A percentile compares a stretch with the other conserved stretches of the same genome.
Conservation (phyloP, 352 stramenopile species). For the Paralagenidium karlingii region DNA sequence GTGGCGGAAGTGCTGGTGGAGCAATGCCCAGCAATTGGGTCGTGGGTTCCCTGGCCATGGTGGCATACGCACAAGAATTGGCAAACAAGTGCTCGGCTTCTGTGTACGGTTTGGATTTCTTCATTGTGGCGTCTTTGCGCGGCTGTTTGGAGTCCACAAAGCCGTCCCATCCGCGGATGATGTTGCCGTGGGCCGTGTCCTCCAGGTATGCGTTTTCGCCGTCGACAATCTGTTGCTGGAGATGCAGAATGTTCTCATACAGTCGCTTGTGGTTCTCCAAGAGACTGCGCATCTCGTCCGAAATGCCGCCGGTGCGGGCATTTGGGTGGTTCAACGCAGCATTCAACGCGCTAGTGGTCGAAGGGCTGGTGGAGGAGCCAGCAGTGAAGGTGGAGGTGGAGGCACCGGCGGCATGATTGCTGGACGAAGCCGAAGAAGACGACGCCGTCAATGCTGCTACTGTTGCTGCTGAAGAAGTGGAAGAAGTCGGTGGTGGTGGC, state of each 20-base stretch:
- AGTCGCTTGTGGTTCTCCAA: conserved; percentile 54
- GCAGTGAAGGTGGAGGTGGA: too few relatives aligned
- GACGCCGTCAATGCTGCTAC: too few relatives aligned
- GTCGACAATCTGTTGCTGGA: conserved; percentile 70
- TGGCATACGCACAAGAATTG: conserved; percentile 49
- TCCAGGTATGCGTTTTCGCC: conserved; percentile 69
- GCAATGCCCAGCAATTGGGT: too few relatives aligned
- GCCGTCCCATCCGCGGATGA: conserved; percentile 78
- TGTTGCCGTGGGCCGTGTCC: conserved; percentile 77
- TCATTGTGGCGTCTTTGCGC: conserved; percentile 55
- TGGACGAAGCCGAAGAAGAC: too few relatives aligned
- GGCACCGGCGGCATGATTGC: too few relatives aligned
- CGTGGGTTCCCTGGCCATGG: conserved; percentile 33
- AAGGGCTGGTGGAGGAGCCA: too few relatives aligned
- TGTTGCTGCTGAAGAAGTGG: too few relatives aligned
- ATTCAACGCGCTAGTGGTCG: too few relatives aligned
- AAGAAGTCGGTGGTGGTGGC: too few relatives aligned
- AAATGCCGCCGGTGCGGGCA: too few relatives aligned
- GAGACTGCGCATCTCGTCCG: conserved; percentile 59
- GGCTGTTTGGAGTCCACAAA: conserved; percentile 74
- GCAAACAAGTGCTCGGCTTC: conserved; percentile 74
- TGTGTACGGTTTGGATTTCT: conserved; percentile 73
- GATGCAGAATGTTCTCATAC: conserved; percentile 51
- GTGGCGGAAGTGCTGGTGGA: too few relatives aligned
- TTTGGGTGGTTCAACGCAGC: too few relatives aligned